Conservation (phyloP, 2,329 filamentous ascomycete species). For the Talaromyces sp. region DNA sequence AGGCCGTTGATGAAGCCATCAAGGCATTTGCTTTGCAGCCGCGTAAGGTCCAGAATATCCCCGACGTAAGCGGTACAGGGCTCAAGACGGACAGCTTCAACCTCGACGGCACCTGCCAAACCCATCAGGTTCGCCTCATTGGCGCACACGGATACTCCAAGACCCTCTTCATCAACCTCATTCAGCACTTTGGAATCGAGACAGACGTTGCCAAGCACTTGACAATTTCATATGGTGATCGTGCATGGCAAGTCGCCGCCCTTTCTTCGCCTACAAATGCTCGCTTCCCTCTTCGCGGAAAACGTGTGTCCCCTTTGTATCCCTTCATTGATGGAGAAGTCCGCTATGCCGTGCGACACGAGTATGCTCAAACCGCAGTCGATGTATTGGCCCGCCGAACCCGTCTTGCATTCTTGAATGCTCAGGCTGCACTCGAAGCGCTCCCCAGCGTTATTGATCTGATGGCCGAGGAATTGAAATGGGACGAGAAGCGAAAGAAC, state of each 20-base stretch:
- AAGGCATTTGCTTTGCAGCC: conserved; percentile 62
- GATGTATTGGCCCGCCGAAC: conserved; percentile 84
- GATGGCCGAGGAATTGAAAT: conserved; percentile 79
- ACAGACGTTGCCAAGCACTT: conserved; percentile 90
- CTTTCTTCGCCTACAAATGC: conserved; percentile 72
- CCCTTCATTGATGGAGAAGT: conserved; percentile 91
- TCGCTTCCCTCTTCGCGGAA: conserved; percentile 78
- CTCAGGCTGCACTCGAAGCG: conserved; percentile 82
- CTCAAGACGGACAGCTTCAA: conserved; percentile 66
- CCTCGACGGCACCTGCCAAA: conserved; percentile 74
- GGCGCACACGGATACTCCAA: conserved; percentile 86
- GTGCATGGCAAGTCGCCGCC: conserved; percentile 84
- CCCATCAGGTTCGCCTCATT: conserved; percentile 74
- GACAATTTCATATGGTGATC: conserved; percentile 81
- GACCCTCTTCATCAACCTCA: conserved; percentile 89
- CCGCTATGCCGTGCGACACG: conserved; percentile 79
- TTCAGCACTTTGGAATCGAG: conserved; percentile 88
- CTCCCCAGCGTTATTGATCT: conserved; percentile 83
- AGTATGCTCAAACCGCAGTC: conserved; percentile 87
- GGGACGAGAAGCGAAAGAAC: conserved; percentile 70
- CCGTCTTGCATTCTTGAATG: conserved; percentile 83
- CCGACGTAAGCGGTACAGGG: conserved; percentile 67
- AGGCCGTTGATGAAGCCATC: conserved; percentile 78
- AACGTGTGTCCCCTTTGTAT: conserved; percentile 75
- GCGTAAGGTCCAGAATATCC: conserved; percentile 56